Evolutionary conservation across 305 asterid genomes (phyloP), one percentile per base, ranked within the genome.

Genomic region (Salvia sclarea): DNA sequence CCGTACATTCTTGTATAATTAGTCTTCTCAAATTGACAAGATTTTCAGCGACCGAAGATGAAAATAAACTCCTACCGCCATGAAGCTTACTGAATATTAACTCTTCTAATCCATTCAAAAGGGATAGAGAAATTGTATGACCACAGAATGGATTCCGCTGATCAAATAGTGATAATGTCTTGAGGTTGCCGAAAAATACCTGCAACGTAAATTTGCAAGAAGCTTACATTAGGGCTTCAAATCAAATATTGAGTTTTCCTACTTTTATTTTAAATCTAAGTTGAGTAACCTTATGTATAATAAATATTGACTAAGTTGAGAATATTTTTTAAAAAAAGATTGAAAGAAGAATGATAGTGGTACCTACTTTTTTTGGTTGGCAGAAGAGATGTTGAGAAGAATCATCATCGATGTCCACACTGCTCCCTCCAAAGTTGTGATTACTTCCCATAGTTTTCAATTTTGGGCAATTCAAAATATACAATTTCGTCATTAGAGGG

Each of bases 351-450:
- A 13, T 4, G 4, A 55, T 2, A 12, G 10, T 55, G 25, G 4
- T 30, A 56, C 37, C 0, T 52, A 70, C 63, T 44, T 61, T 37
- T 44, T 68, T 33, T 28, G 33, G 33, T 28, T 28, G 33, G 33
- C 33, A 28, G 3, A 70, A 61, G 5, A 70, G 18, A 69, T 58
- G 61, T n/a, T 14, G 49, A 1, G 20, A 18, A 57, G 2, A 2
- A 44, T 47, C 14, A 57, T 56, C 55, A 57, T 12, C 41, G 9
- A 13, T 43, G 16, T 12, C 17, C n/a, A 7, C 49, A 13, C 5
- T 43, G 56, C 31, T 49, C 31, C 6, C 10, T 1, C 56, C 33
- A 20, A 8, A 52, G 33, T 28, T 28, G 16, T 18, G 4, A 14
- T 22, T 13, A 13, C n/a, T 13, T 43, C 18, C n/a, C 1, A 43